phyloP scores from a whole-genome alignment of 2,329 filamentous ascomycete genomes.

The Diplodia intermedia region DNA sequence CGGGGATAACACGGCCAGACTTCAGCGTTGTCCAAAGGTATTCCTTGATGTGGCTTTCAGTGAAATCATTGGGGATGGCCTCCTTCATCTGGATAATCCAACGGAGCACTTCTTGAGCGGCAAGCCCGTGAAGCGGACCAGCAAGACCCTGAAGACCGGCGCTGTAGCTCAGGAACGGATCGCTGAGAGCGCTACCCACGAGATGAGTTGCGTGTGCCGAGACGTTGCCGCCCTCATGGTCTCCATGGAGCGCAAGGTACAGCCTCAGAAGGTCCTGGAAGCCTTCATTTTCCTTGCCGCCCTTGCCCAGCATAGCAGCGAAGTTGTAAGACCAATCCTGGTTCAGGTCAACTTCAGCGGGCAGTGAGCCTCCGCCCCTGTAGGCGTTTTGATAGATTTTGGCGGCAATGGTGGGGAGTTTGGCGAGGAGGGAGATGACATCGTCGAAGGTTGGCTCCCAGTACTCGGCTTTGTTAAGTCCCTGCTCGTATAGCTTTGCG shows the following conservation, averaged over 20 bases:
- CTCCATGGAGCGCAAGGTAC: slow-evolving; percentile 94
- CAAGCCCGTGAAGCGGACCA: slow-evolving; percentile 90
- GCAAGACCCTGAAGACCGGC: slow-evolving; percentile 94
- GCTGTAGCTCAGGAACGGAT: slow-evolving; percentile 95
- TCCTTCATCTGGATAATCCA: slow-evolving; percentile 98
- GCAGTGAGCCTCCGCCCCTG: slow-evolving; percentile 74
- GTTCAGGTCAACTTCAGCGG: slow-evolving; percentile 76
- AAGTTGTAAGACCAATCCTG: slow-evolving; percentile 99
- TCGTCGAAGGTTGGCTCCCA: slow-evolving; percentile 99
- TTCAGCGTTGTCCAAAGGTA: slow-evolving; percentile 95
- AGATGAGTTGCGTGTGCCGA: slow-evolving; percentile 95
- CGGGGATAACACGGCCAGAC: slow-evolving; percentile 90
- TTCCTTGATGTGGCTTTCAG: slow-evolving; percentile 79
- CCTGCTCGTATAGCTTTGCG: slow-evolving; percentile 88
- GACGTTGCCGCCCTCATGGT: slow-evolving; percentile 98
- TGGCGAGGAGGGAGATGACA: slow-evolving; percentile 89
- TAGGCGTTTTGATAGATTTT: slow-evolving; percentile 97
- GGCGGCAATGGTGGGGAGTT: slow-evolving; percentile 94
- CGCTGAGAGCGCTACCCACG: slow-evolving; percentile 91
- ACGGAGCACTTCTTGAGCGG: slow-evolving; percentile 94
- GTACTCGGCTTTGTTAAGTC: slow-evolving; percentile 94
- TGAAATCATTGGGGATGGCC: slow-evolving; percentile 77
- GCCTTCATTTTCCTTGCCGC: slow-evolving; percentile 83
- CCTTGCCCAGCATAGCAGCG: slow-evolving; percentile 91
- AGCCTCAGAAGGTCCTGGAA: slow-evolving; percentile 95